Conservation (phyloP, 2,329 filamentous ascomycete species). For the Ophiostoma novo-ulmi region DNA sequence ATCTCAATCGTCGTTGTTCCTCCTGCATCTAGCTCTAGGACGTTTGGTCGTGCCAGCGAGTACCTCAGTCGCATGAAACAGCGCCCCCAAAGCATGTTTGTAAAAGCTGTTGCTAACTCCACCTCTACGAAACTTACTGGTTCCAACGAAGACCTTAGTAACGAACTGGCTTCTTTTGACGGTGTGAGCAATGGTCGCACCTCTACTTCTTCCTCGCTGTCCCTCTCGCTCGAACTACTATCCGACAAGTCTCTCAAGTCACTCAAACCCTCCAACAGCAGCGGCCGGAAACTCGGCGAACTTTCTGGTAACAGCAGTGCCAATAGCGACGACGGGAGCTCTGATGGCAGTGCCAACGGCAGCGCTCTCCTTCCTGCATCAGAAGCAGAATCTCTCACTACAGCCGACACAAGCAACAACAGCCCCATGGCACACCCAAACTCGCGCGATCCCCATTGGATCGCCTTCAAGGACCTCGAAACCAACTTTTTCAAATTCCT, state of each 20-base stretch:
- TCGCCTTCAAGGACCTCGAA: conserved; percentile 51
- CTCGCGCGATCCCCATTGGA: conserved; percentile 51
- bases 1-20: conserved; percentile 16
- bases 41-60: conserved; percentile 42
- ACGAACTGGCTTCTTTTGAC: background rate
- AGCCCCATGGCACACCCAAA: conserved; percentile 39
- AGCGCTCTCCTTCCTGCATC: conserved; percentile 28
- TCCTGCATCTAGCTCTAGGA: conserved; percentile 33
- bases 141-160: conserved; percentile 16
- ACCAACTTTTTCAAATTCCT: conserved; percentile 54
- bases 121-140: conserved; percentile 13
- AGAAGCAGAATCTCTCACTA: conserved; percentile 34
- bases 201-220: conserved; percentile 13
- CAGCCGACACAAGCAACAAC: conserved; percentile 42
- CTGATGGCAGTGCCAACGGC: conserved; percentile 29
- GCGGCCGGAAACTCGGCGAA: conserved; percentile 4
- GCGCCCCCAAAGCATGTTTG: conserved; percentile 41
- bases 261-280: background rate
- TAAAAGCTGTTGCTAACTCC: conserved; percentile 35
- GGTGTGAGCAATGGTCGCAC: background rate
- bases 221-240: conserved; percentile 20
- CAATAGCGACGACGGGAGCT: conserved; percentile 26
- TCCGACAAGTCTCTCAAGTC: conserved; percentile 12
- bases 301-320: conserved; percentile 13
- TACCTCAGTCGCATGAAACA: conserved; percentile 52